These are phyloP conservation scores for Naganishia cerealis DNA, from an alignment of 1,284 basidiomycete genomes.

Conservation along the genomic window DNA sequence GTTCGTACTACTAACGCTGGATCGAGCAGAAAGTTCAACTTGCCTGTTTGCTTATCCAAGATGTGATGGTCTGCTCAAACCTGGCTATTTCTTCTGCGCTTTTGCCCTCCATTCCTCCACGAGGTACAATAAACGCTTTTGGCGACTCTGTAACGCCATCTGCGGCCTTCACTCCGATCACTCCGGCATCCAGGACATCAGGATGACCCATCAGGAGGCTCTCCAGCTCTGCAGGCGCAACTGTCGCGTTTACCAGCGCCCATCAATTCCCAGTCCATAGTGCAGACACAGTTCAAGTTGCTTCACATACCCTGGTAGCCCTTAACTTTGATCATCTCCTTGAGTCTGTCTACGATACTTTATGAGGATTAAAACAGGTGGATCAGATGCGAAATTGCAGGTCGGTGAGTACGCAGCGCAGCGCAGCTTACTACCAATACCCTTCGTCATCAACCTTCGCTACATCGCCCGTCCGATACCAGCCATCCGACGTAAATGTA, in stretches of 20 bases:
- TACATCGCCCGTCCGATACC: constrained; percentile 84
- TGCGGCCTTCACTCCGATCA: constrained; percentile 66
- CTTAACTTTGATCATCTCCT: constrained; percentile 79
- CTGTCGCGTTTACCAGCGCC: constrained; percentile 49
- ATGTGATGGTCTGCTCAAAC: constrained; percentile 59
- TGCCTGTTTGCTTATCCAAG: constrained; percentile 60
- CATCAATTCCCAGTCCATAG: constrained; percentile 1
- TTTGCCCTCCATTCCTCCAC: constrained; percentile 40
- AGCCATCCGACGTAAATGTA: constrained; percentile 67
- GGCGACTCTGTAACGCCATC: constrained; percentile 73
- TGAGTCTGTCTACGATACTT: constrained; percentile 58
- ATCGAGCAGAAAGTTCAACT: constrained; percentile 31
- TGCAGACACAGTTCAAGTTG: not conserved
- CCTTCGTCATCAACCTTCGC: constrained; percentile 65
- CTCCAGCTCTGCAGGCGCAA: constrained; percentile 80
- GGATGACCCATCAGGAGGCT: constrained; percentile 69
- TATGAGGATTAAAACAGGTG: not conserved
- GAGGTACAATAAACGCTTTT: constrained; percentile 69
- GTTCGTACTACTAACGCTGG: not conserved
- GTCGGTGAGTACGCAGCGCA: not conserved
- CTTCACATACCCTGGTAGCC: constrained; percentile 48
- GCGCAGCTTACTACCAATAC: constrained; percentile 45
- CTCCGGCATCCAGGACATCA: constrained; percentile 68
- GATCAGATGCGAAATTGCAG: not conserved
- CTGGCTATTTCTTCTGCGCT: constrained; percentile 29